Percentiles rank a stretch among this genome's conserved stretches.
Conservation (phyloP, 2,329 filamentous ascomycete species). For the Hypoxylon sp. region DNA sequence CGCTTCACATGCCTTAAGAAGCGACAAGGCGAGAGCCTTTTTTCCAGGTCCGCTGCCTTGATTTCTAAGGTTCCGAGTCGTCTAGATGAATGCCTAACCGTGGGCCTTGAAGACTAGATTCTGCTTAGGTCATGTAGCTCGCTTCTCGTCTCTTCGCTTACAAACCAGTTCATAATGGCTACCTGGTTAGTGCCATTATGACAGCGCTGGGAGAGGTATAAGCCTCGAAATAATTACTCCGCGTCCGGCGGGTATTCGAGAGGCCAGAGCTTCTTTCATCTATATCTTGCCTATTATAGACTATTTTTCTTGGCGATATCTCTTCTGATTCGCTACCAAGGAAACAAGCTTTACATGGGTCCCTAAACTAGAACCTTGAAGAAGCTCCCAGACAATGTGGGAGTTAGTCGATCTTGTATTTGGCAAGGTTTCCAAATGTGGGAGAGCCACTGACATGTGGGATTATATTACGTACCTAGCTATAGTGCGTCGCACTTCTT, state of each 20-base stretch:
- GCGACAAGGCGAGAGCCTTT: not conserved
- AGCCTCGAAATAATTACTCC: constrained; percentile 25
- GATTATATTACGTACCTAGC: too few species aligned
- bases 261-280: constrained; percentile 3
- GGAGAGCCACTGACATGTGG: too few species aligned
- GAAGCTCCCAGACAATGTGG: too few species aligned
- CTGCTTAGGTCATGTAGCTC: constrained; percentile 16
- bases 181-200: constrained; percentile 8
- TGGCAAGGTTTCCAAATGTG: too few species aligned
- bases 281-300: constrained; percentile 11
- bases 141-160: constrained; percentile 26
- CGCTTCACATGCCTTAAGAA: constrained; percentile 11
- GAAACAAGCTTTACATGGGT: constrained; percentile 18
- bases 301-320: not conserved
- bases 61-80: not conserved
- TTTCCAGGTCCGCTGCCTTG: constrained; percentile 6
- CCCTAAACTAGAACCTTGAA: constrained; percentile 2
- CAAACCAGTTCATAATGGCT: constrained; percentile 30
- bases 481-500: too few species aligned
- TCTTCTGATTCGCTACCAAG: constrained; percentile 14
- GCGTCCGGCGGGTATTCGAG: constrained; percentile 2
- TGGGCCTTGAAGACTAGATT: not conserved
- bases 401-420: too few species aligned
- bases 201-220: not conserved
- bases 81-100: not conserved